Evolutionary conservation across 106 monocot species (phyloP), one percentile per base, ranked within the genome.

Genomic region (Dioscorea zingiberensis): DNA sequence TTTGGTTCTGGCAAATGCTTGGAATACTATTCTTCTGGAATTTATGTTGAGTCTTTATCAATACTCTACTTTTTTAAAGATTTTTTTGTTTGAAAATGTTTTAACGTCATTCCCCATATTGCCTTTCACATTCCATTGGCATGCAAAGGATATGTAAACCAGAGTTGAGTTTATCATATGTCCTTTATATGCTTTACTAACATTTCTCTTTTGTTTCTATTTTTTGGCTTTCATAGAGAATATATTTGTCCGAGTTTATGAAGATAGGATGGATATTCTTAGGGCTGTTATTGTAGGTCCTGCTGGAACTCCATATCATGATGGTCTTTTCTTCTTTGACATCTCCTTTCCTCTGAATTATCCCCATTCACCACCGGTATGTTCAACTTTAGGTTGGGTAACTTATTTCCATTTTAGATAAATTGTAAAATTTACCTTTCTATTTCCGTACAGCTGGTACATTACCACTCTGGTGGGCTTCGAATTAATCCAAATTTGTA

Each of bases 401-500:
- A 21, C 11, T 13, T 32, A 4, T 58, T 18, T 30, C n/a, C n/a
- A n/a, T 51, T 64, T 30, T 27, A 26, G 12, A 11, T 62, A 8
- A 51, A 8, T 49, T 48, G 13, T 27, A 4, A 51, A 2, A 51
- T 26, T 59, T 15, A 29, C 8, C 28, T 11, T 5, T 14, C 24
- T 18, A 19, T 1, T 69, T 17, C n/a, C 18, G 1, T 75, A 71
- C 64, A 83, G 83, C 54, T 67, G 47, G 75, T 78, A 17, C 59
- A 75, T 75, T 83, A 83, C 47, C 71, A 69, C 67, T 78, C 78
- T 47, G 72, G 78, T 63, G 83, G 83, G 32, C 68, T 79, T 67
- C 71, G 83, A 24, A 64, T 79, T 15, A 83, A 83, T 54, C 83
- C 83, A 21, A 83, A 83, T 63, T 67, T 83, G 59, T 83, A 83